Evolutionary conservation across 768 basidiomycete genomes (phyloP).

Genomic region (Mycena leptocephala): DNA sequence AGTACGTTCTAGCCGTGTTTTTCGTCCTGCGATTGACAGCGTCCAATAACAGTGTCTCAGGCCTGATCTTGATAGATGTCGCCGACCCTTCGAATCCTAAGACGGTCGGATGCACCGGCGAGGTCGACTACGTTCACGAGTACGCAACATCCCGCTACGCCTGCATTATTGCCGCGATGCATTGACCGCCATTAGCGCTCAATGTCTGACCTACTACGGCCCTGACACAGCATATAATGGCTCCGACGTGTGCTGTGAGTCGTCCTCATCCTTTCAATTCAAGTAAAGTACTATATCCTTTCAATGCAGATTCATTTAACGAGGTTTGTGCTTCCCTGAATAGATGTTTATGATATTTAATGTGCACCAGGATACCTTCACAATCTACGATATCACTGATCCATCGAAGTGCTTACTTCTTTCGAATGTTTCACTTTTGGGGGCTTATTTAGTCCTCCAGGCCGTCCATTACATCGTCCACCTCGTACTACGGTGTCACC

Average conservation of each 20-base stretch:
- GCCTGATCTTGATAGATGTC: constrained; percentile 51
- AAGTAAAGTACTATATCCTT: too few species aligned
- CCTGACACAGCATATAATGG: constrained; percentile 47
- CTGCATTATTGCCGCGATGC: not conserved
- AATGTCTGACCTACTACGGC: constrained; percentile 48
- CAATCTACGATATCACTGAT: constrained; percentile 41
- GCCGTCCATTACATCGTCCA: constrained; percentile 44
- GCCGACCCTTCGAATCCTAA: constrained; percentile 45
- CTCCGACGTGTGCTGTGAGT: constrained; percentile 44
- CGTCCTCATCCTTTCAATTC: too few species aligned
- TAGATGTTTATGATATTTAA: too few species aligned
- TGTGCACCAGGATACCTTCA: constrained; percentile 48
- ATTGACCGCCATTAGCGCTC: constrained; percentile 35
- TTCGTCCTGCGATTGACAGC: not conserved
- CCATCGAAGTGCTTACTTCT: not conserved
- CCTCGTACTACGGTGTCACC: constrained; percentile 46
- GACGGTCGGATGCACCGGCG: constrained; percentile 40
- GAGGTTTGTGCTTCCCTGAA: too few species aligned
- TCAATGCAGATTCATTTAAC: constrained; percentile 46
- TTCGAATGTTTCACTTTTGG: too few species aligned
- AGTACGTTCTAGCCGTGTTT: not conserved
- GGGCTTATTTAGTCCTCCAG: not conserved
- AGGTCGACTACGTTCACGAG: constrained; percentile 52
- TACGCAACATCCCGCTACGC: constrained; percentile 10
- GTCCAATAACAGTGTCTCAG: constrained; percentile 31